phyloP scores from a whole-genome alignment of 2,329 filamentous ascomycete species.

The Ceratocystis ficicola region DNA sequence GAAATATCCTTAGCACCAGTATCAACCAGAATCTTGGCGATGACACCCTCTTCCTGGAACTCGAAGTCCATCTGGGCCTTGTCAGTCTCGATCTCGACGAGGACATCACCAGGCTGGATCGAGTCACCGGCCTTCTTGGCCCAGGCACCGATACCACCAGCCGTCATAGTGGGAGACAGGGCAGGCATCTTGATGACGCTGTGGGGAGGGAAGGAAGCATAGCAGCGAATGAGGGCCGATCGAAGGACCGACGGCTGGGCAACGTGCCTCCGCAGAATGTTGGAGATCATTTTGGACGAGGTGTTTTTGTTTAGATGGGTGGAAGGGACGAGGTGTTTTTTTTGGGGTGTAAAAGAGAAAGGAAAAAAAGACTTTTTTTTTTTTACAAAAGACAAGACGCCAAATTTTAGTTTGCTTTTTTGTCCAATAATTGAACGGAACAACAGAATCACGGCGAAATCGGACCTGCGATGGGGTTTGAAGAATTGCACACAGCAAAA shows the following conservation, averaged over 20 bases:
- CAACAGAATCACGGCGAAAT: slow-evolving; percentile 19
- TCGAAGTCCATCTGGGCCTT: slow-evolving; percentile 99
- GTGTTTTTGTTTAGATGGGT: slow-evolving; percentile 3
- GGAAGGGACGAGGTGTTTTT: too few species aligned
- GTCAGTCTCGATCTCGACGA: slow-evolving; percentile 98
- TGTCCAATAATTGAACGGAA: not conserved
- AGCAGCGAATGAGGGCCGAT: slow-evolving; percentile 46
- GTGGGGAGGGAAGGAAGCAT: slow-evolving; percentile 84
- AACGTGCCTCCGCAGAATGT: slow-evolving; percentile 22
- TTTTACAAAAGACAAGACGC: not conserved
- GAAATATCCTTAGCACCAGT: slow-evolving; percentile 86
- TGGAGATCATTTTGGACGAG: slow-evolving; percentile 21
- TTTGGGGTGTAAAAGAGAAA: not conserved
- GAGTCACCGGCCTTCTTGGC: slow-evolving; percentile 91
- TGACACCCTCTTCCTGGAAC: slow-evolving; percentile 93
- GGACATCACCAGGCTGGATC: slow-evolving; percentile 80
- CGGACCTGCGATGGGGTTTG: slow-evolving; percentile 18
- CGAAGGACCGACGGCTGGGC: slow-evolving; percentile 30
- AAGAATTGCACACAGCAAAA: slow-evolving; percentile 11
- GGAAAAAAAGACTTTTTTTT: slow-evolving; percentile 4
- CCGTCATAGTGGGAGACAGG: slow-evolving; percentile 92
- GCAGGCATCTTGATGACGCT: slow-evolving; percentile 96
- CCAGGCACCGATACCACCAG: slow-evolving; percentile 93
- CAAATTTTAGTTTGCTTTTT: slow-evolving; percentile 1
- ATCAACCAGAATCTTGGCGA: slow-evolving; percentile 89